phyloP scores from a whole-genome alignment of 2,329 filamentous ascomycete species.

The Huntiella bhutanensis region DNA sequence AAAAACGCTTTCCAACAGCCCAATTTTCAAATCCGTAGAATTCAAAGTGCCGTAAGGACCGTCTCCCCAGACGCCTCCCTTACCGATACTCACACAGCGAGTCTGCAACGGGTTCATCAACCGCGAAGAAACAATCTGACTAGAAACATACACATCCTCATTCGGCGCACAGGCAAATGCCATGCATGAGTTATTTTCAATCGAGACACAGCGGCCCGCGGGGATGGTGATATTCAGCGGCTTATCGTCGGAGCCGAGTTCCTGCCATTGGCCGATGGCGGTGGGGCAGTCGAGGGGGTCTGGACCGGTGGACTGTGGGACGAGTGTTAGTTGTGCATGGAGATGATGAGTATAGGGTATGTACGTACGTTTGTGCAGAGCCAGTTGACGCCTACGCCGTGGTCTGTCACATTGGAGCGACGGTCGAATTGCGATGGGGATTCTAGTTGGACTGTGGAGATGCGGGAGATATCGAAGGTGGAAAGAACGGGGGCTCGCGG shows the following conservation, averaged over 20 bases:
- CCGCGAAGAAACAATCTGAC: constrained; percentile 2
- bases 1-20: constrained; percentile 7
- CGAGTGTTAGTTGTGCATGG: background rate
- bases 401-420: constrained; percentile 1
- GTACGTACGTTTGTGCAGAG: constrained; percentile 8
- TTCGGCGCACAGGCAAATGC: constrained; percentile 10
- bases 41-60: background rate
- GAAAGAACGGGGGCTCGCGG: too few relatives aligned
- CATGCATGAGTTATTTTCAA: constrained; percentile 7
- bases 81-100: constrained; percentile 5
- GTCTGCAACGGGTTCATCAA: constrained; percentile 10
- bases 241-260: background rate
- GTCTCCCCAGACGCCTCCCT: constrained; percentile 7
- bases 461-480: too few relatives aligned
- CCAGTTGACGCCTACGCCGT: constrained; percentile 10
- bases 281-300: constrained; percentile 8
- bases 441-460: too few relatives aligned
- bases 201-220: constrained; percentile 8
- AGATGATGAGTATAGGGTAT: background rate
- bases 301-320: constrained; percentile 6
- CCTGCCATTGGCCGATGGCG: constrained; percentile 8
- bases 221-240: background rate
- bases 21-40: constrained; percentile 7
- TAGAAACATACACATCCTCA: constrained; percentile 6
- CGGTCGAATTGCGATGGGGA: background rate